Conservation (phyloP, 805 yeast genomes). For the Wickerhamiella sorbophila region DNA sequence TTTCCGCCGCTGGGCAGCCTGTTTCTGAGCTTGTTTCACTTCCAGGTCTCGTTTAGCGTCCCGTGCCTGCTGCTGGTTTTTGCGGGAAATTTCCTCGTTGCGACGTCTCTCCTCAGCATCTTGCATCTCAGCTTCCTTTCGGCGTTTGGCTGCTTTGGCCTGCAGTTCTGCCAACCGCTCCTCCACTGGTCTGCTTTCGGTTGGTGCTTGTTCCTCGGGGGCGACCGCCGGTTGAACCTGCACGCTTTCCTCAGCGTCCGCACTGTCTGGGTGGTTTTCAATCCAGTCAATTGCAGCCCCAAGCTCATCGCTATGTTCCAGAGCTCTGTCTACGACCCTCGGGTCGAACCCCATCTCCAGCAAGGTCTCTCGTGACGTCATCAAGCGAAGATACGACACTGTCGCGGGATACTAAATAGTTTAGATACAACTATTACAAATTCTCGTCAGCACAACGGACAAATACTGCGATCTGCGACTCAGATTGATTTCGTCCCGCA, state of each 20-base stretch:
- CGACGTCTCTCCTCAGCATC: conserved; percentile 19
- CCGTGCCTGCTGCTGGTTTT: conserved; percentile 20
- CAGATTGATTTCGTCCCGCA: too few relatives aligned
- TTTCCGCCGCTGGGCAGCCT: conserved; percentile 21
- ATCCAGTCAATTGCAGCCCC: conserved; percentile 25
- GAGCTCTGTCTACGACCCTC: conserved; percentile 21
- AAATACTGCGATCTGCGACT: not conserved
- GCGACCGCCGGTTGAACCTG: not conserved
- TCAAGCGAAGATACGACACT: not conserved
- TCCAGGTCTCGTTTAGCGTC: conserved; percentile 21
- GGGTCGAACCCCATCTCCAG: conserved; percentile 25
- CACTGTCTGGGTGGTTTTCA: conserved; percentile 14
- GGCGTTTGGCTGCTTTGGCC: conserved; percentile 21
- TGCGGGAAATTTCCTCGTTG: conserved; percentile 21
- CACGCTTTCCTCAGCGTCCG: not conserved
- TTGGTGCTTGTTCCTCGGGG: not conserved
- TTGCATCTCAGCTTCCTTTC: conserved; percentile 22
- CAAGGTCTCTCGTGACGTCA: conserved; percentile 11
- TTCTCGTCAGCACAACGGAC: not conserved
- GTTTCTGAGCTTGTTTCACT: conserved; percentile 21
- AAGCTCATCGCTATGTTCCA: conserved; percentile 12
- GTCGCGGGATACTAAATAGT: not conserved
- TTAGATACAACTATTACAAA: not conserved
- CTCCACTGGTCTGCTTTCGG: conserved; percentile 14
- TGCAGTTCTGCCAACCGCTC: conserved; percentile 22